These are phyloP conservation scores for Allantophomopsis cytisporea DNA, from an alignment of 2,329 filamentous ascomycete genomes.

Conservation along the genomic window DNA sequence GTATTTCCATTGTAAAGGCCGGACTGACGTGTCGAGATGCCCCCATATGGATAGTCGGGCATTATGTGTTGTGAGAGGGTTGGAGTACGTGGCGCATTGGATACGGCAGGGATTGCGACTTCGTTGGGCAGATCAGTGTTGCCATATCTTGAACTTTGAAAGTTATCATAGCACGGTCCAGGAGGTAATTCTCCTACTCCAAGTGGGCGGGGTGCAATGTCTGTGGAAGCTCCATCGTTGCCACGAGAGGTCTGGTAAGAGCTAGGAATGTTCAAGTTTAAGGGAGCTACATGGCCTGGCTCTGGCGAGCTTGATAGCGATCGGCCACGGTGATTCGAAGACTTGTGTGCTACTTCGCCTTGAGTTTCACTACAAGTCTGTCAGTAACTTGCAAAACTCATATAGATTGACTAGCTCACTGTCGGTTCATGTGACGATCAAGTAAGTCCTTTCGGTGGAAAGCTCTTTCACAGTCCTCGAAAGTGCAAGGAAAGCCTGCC, in stretches of 20 bases:
- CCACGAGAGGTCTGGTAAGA: not conserved
- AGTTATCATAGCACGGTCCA: too few species aligned
- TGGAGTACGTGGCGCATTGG: too few species aligned
- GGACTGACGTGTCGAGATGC: too few species aligned
- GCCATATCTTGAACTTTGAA: too few species aligned
- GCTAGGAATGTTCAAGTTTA: not conserved
- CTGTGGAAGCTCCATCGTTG: not conserved
- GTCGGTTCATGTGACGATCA: constrained; percentile 38
- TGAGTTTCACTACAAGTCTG: constrained; percentile 26
- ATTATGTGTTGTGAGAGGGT: too few species aligned
- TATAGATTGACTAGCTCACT: constrained; percentile 22
- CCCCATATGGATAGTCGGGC: too few species aligned
- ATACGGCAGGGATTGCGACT: too few species aligned
- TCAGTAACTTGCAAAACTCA: not conserved
- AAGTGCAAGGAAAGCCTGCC: constrained; percentile 35
- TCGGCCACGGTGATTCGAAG: constrained; percentile 12
- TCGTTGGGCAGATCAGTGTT: too few species aligned
- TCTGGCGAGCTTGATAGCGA: constrained; percentile 14
- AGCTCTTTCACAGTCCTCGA: constrained; percentile 37
- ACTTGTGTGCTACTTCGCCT: constrained; percentile 22
- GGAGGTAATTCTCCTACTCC: not conserved
- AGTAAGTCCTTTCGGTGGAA: constrained; percentile 47
- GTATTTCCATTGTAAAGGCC: too few species aligned
- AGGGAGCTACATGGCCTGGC: not conserved
- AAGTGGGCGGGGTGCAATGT: not conserved